Evolutionary conservation across 2,329 filamentous ascomycete species (phyloP), one percentile per base, ranked within the genome.

Genomic region (Eurotiales sp.): DNA sequence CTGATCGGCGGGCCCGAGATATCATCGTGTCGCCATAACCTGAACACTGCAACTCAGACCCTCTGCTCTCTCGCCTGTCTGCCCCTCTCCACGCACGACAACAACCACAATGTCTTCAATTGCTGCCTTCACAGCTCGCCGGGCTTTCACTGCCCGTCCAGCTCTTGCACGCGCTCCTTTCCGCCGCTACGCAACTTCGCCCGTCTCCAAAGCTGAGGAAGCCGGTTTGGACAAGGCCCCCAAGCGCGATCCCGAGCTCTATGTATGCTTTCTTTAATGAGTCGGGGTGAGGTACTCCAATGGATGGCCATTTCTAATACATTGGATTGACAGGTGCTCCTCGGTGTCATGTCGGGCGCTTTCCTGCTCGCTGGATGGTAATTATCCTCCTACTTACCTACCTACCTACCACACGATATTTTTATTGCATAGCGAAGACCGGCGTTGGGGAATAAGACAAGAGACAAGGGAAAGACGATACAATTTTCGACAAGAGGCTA

Each of bases 281-380:
- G n/a, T n/a, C n/a, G n/a, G 21, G 32, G 17, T 36, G 32, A 27
- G 39, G 45, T 53, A 42, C 57, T 51, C 29, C 56, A 12, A n/a
- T 41, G 19, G 23, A 41, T 41, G 2, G 39, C 19, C 3, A 3
- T 29, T 17, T 25, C 25, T 42, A 42, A 42, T 27, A 17, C 8
- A 4, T 12, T 50, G 48, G 57, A 52, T 40, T 36, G n/a, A 32
- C 65, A 97, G 93, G 84, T 97, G 67, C 87, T 99, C 60, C 82
- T 91, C 58, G 88, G 84, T 67, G 85, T 97, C 71, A 96, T 97
- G 90, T 85, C 87, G 64, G 85, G 86, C 70, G 87, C 89, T 64
- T 87, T 96, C 67, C 85, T 85, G 66, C 84, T 93, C 64, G 92
- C 89, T 61, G 92, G 92, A 70, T 95, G 85, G 84, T 71, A 57